Evolutionary conservation across 2,329 filamentous ascomycete species (phyloP), one percentile per base, ranked within the genome.

Genomic region (Dothistroma pini): DNA sequence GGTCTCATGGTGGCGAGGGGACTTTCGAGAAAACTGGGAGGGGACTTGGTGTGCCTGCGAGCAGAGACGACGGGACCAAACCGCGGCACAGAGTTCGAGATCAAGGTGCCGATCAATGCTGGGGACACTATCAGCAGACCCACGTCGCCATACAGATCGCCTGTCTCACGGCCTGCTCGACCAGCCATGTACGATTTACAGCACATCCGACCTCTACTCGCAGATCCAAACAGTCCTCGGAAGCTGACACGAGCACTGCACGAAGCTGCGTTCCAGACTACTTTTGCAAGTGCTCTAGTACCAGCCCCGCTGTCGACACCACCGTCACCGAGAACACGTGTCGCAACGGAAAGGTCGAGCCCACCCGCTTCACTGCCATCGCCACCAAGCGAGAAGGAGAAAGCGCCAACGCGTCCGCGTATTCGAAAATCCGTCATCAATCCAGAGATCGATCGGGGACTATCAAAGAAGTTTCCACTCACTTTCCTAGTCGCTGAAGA

Each of bases 1-100:
- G 87, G 88, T 31, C 76, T 90, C 11, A 80, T 90, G 69, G 88
- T 90, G n/a, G 88, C 87, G 0, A 90, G 89, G 74, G 87, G 87
- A 3, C 79, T 89, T 51, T 85, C 87, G 5, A 80, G 87, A 57
- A 88, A 86, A 70, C 82, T 90, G 59, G 86, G 87, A 29, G 88
- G 88, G 16, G 87, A 90, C 72, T 76, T 90, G 21, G 81, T 83
- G 56, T 85, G 87, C 66, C 80, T 86, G 48, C 80, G 82, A 54
- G 88, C 88, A 4, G 83, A 85, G 34, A 87, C 86, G 0, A 77
- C 80, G 9, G 86, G 86, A 0, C 81, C 84, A 10, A 74, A 79
- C 34, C 83, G 81, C 68, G 88, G 88, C 11, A 85, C 86, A 0
- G 86, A 89, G 66, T 90, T 90, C 70, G 83, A 89, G 67, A 85